Evolutionary conservation across 306 rosid species (phyloP), one percentile per base, ranked within the genome.

Genomic region (Rosa persica): DNA sequence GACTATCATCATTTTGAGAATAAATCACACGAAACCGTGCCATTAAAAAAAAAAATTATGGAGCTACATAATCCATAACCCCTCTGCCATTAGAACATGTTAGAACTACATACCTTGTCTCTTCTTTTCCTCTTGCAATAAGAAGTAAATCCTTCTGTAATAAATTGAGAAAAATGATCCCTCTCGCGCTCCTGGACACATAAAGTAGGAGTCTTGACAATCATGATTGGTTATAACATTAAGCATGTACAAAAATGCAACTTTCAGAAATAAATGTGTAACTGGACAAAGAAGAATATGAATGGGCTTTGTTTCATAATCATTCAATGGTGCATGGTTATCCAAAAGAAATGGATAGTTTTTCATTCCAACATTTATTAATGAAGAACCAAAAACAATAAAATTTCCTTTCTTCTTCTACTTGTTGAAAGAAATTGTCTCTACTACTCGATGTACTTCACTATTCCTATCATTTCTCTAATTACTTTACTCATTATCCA

Each of bases 101-200:
- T 6, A 27, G 34, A 72, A 49, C 64, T 43, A 49, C 82, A 60
- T 86, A 89, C 99, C 99, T 95, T 95, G 76, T 95, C 97, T 88
- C 97, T 89, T 88, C 99, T 95, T 89, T 95, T 95, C 90, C 99
- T 90, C 88, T 91, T 95, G 76, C 99, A 93, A 83, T 95, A 95
- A 68, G 98, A 87, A 43, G 90, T 89, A 86, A 95, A 95, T 43
- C 98, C 97, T 87, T 95, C 99, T 8, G 96, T 95, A 81, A 91
- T 83, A 75, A 95, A 95, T 75, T 91, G 94, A 76, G 97, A 93
- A 83, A 89, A 95, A 83, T 95, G 98, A 66, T 93, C 99, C 77
- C 97, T 86, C 84, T 95, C 99, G 52, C 76, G 88, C 86, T 95
- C 99, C 99, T 95, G 88, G 40, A 79, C 43, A 82, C 47, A 72